phyloP scores from a whole-genome alignment of 805 yeast genomes.

The Saturnispora silvae region DNA sequence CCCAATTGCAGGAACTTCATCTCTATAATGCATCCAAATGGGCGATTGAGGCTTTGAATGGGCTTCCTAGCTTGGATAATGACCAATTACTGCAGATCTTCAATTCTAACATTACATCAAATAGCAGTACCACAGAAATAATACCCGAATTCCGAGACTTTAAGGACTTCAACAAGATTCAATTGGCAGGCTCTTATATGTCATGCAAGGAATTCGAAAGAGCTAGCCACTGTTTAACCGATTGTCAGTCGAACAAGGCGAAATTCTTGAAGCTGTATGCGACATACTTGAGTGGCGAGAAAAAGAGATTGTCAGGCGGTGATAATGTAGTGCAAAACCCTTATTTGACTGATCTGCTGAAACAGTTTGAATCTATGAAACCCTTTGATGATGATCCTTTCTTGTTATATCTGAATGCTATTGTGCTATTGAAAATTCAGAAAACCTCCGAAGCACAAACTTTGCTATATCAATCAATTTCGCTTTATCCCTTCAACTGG shows the following conservation, averaged over 20 bases:
- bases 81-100: constrained; percentile 11
- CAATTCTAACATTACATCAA: constrained; percentile 2
- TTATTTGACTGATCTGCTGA: constrained; percentile 26
- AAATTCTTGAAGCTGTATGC: constrained; percentile 61
- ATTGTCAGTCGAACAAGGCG: constrained; percentile 40
- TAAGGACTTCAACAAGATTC: background rate
- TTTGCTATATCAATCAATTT: constrained; percentile 49
- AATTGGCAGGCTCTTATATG: constrained; percentile 62
- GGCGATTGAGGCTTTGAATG: constrained; percentile 11
- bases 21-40: constrained; percentile 12
- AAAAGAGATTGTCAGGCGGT: constrained; percentile 55
- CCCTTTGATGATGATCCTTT: constrained; percentile 37
- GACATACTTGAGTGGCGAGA: constrained; percentile 66
- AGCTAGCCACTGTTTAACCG: constrained; percentile 48
- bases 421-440: constrained; percentile 52
- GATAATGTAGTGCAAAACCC: constrained; percentile 49
- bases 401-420: constrained; percentile 62
- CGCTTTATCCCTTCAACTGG: constrained; percentile 80
- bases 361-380: constrained; percentile 31
- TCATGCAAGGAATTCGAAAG: constrained; percentile 79
- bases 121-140: background rate
- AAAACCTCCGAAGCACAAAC: constrained; percentile 52
- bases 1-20: constrained; percentile 6
- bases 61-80: constrained; percentile 4
- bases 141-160: constrained; percentile 1